Base-by-base conservation (phyloP, 352 stramenopile species). In the Discostella stelligera region DNA sequence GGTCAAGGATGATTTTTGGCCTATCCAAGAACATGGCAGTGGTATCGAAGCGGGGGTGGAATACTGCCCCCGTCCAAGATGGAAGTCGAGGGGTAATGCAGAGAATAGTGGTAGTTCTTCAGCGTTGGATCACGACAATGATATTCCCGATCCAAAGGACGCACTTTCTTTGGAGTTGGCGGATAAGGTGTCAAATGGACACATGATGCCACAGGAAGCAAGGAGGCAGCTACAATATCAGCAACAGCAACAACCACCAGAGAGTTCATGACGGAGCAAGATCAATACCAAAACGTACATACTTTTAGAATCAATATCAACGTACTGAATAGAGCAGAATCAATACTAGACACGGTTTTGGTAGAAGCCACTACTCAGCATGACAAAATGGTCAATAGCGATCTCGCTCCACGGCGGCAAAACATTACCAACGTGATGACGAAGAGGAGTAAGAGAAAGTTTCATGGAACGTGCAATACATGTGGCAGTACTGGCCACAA, bases 171-270 rank as follows among this genome's bases (percentile, higher is more conserved):
- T 77, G 3, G 61, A 74, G 7, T 54, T 91, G 63, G 85, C 82
- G n/a, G 60, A 77, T 13, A 44, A 75, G 25, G 76, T 91, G 7
- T 81, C 85, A 13, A 76, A 67, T 9, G 85, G 85, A 16, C 61
- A 63, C 14, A 54, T 89, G 18, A 60, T 73, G 18, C 85, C 85
- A 8, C 67, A 84, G 30, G 59, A 87, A 46, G 61, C 58, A 41
- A 48, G 20, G 30, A 60, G 30, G 16, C 30, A 62, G 59, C 20
- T 56, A 25, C 56, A 32, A 44, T n/a, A 46, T 11, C 55, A 21
- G 21, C 55, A 64, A 18, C 18, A 64, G 55, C 55, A 50, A 13
- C 55, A 64, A 16, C 27, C 27, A 6, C 27, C 27, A 32, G 27
- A 32, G 27, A 32, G 27, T 32, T 2, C 11, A 20, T 21, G 21